A percentile compares a stretch with the other conserved stretches of the same genome.
Evolutionary conservation across 1,284 basidiomycete species (phyloP).

Genomic region (Pholiota adiposa): DNA sequence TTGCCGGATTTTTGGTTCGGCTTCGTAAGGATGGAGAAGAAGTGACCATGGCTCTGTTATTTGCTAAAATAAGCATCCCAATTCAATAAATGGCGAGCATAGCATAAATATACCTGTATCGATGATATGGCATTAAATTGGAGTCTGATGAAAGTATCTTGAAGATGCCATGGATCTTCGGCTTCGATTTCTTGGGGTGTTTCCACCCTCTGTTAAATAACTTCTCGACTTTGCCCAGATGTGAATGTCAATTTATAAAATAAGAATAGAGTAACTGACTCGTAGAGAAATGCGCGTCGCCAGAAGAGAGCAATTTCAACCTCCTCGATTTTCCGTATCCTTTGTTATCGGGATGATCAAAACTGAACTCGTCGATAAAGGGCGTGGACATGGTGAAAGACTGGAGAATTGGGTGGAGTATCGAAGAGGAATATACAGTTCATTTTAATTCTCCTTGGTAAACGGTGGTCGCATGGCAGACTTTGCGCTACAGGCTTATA

Average conservation of each 20-base stretch:
- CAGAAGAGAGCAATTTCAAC: slow-evolving; percentile 36
- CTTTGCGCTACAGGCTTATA: neutral
- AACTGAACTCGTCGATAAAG: slow-evolving; percentile 46
- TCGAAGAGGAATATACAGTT: neutral
- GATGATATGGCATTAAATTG: slow-evolving; percentile 47
- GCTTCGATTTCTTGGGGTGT: slow-evolving; percentile 55
- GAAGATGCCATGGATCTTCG: slow-evolving; percentile 54
- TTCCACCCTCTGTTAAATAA: slow-evolving; percentile 60
- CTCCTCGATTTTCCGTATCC: slow-evolving; percentile 39
- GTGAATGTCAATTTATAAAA: neutral
- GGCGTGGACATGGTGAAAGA: slow-evolving; percentile 21
- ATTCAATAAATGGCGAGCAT: no score
- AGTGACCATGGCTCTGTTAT: slow-evolving; percentile 30
- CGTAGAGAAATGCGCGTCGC: slow-evolving; percentile 32
- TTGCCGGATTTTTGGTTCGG: slow-evolving; percentile 34
- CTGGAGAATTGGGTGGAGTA: slow-evolving; percentile 5
- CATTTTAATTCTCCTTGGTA: neutral
- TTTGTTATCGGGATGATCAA: slow-evolving; percentile 45
- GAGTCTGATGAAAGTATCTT: slow-evolving; percentile 52
- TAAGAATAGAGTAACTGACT: slow-evolving; percentile 24
- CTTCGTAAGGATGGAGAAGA: slow-evolving; percentile 24
- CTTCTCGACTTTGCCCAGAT: slow-evolving; percentile 44
- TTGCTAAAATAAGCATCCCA: neutral
- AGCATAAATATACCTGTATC: slow-evolving; percentile 55
- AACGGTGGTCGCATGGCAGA: neutral